Percentiles rank a stretch among this genome's conserved stretches.
Conservation (phyloP, 106 monocot species). For the Acorus calamus region DNA sequence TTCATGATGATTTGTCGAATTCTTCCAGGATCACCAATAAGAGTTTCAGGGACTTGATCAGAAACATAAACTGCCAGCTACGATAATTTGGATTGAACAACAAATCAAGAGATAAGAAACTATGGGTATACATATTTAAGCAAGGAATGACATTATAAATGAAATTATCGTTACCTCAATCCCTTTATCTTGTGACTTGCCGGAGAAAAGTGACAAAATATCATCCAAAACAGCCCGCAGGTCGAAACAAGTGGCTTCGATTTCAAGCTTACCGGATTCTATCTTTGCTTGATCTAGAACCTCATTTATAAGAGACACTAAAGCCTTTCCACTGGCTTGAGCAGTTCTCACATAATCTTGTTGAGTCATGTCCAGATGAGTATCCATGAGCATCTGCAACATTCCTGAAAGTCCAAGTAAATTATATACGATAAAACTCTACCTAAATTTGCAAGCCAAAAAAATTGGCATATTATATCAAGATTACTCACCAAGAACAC, state of each 20-base stretch:
- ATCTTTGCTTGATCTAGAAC: too few relatives aligned
- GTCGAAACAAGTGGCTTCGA: too few relatives aligned
- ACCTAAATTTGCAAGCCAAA: not conserved
- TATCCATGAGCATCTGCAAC: too few relatives aligned
- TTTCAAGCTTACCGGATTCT: too few relatives aligned
- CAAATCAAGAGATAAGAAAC: not conserved
- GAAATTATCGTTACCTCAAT: not conserved
- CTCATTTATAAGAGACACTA: too few relatives aligned
- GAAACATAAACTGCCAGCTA: slow-evolving; percentile 92
- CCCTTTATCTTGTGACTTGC: too few relatives aligned
- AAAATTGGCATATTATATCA: not conserved
- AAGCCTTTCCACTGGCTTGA: too few relatives aligned
- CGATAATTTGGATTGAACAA: not conserved
- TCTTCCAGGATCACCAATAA: slow-evolving; percentile 84
- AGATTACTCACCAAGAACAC: slow-evolving; percentile 71
- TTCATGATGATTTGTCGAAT: slow-evolving; percentile 94
- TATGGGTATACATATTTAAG: slow-evolving; percentile 4
- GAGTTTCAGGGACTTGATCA: slow-evolving; percentile 68
- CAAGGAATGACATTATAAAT: not conserved
- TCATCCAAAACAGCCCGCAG: too few relatives aligned
- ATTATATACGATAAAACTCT: not conserved
- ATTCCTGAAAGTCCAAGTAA: not conserved
- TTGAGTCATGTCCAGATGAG: too few relatives aligned
- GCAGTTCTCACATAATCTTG: too few relatives aligned
- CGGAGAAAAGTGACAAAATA: too few relatives aligned